Conservation (phyloP, 163 green algal genomes). For the Chlamydomonas reinhardtii region DNA sequence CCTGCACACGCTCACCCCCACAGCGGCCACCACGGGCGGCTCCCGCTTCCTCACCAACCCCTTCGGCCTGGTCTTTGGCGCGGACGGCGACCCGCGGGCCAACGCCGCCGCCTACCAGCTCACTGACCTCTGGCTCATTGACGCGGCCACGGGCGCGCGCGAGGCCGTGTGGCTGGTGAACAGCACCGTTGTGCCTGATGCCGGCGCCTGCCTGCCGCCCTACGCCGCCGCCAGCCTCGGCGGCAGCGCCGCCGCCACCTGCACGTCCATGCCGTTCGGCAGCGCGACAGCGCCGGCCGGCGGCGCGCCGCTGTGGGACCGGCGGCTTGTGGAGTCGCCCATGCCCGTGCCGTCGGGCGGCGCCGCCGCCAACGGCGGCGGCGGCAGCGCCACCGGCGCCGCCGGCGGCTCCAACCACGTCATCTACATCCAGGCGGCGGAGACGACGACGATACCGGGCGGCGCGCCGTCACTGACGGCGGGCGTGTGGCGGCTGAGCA, state of each 20-base stretch:
- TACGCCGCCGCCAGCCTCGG: background rate
- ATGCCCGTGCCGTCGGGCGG: too few relatives aligned
- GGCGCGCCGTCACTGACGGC: background rate
- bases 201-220: background rate
- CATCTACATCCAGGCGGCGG: constrained; percentile 13
- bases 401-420: background rate
- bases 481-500: constrained; percentile 18
- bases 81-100: background rate
- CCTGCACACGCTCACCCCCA: background rate
- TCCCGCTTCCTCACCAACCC: background rate
- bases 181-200: background rate
- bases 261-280: constrained; percentile 4
- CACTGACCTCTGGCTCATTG: constrained; percentile 36
- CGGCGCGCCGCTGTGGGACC: constrained; percentile 19
- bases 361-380: background rate
- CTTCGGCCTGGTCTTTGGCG: background rate
- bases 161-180: background rate
- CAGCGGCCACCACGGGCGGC: background rate
- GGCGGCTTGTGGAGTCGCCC: constrained; percentile 13
- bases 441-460: background rate
- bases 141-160: constrained; percentile 11
- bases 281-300: background rate
- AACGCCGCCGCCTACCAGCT: constrained; percentile 18
- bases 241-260: background rate
- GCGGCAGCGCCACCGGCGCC: background rate